Evolutionary conservation across 2,329 filamentous ascomycete genomes (phyloP).

Genomic region (Phyllosticta paracitricarpa): DNA sequence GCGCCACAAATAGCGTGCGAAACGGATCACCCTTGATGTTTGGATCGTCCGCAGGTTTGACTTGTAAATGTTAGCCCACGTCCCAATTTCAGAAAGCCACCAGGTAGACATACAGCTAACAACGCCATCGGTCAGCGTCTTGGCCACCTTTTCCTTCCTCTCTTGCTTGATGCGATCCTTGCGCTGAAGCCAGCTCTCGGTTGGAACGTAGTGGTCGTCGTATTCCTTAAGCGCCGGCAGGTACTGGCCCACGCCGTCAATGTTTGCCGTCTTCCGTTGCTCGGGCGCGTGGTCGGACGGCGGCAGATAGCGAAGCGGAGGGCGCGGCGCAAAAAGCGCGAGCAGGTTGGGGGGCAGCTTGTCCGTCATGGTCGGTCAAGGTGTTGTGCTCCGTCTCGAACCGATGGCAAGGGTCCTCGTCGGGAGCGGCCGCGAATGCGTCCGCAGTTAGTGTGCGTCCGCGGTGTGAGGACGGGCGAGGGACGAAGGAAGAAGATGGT

Average conservation of each 20-base stretch:
- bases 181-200: slow-evolving; percentile 85
- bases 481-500: neutral
- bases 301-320: slow-evolving; percentile 79
- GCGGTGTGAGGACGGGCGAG: slow-evolving; percentile 9
- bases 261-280: slow-evolving; percentile 62
- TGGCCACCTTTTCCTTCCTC: slow-evolving; percentile 60
- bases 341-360: slow-evolving; percentile 88
- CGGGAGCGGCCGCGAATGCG: neutral
- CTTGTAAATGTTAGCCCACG: slow-evolving; percentile 34
- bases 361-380: slow-evolving; percentile 64
- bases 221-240: slow-evolving; percentile 66
- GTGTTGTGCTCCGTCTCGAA: neutral
- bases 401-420: neutral
- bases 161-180: slow-evolving; percentile 77
- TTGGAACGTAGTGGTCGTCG: slow-evolving; percentile 65
- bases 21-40: slow-evolving; percentile 90
- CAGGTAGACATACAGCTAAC: slow-evolving; percentile 46
- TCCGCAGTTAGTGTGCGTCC: neutral
- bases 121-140: slow-evolving; percentile 53
- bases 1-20: slow-evolving; percentile 86
- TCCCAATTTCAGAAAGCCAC: neutral
- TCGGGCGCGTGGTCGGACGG: slow-evolving; percentile 75
- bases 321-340: slow-evolving; percentile 88
- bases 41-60: slow-evolving; percentile 72
- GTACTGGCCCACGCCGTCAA: slow-evolving; percentile 65